These are phyloP conservation scores for Starmerella bombicola DNA, from an alignment of 805 yeast species.

Conservation along the genomic window DNA sequence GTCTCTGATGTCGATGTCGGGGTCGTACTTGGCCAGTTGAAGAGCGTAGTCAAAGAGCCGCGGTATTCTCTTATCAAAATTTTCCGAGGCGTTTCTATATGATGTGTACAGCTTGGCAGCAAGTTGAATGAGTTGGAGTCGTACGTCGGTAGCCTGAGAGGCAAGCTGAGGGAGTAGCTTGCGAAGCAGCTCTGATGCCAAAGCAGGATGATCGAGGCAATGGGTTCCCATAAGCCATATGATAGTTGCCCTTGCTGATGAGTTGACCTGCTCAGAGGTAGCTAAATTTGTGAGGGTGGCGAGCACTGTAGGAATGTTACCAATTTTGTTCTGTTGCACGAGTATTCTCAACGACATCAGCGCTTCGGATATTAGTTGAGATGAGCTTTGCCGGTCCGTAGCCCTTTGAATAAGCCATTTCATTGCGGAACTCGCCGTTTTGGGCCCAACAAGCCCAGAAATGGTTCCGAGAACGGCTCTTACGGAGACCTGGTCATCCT, in stretches of 20 bases:
- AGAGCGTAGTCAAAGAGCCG: slow-evolving; percentile 51
- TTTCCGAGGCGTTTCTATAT: slow-evolving; percentile 34
- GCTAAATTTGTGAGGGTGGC: slow-evolving; percentile 5
- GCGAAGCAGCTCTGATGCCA: slow-evolving; percentile 70
- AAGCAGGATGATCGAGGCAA: slow-evolving; percentile 35
- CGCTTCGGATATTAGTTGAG: slow-evolving; percentile 17
- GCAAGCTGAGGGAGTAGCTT: slow-evolving; percentile 42
- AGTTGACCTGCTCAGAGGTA: neutral
- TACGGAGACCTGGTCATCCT: slow-evolving; percentile 5
- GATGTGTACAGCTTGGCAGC: slow-evolving; percentile 60
- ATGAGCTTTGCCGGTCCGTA: slow-evolving; percentile 5
- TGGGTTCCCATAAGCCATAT: slow-evolving; percentile 87
- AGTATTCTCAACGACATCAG: slow-evolving; percentile 19
- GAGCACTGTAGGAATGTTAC: slow-evolving; percentile 8
- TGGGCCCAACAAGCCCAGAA: slow-evolving; percentile 2
- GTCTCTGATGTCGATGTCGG: slow-evolving; percentile 66
- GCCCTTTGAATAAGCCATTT: slow-evolving; percentile 18
- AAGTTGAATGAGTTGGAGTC: slow-evolving; percentile 57
- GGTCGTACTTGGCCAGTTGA: slow-evolving; percentile 60
- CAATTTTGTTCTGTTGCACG: slow-evolving; percentile 16
- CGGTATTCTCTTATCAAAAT: slow-evolving; percentile 24
- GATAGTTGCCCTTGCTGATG: slow-evolving; percentile 54
- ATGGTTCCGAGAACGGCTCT: slow-evolving; percentile 7
- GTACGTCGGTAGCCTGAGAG: slow-evolving; percentile 41
- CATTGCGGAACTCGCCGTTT: slow-evolving; percentile 1